Evolutionary conservation across 2,329 filamentous ascomycete species (phyloP), one percentile per base, ranked within the genome.

Genomic region (Blastomyces parvus): DNA sequence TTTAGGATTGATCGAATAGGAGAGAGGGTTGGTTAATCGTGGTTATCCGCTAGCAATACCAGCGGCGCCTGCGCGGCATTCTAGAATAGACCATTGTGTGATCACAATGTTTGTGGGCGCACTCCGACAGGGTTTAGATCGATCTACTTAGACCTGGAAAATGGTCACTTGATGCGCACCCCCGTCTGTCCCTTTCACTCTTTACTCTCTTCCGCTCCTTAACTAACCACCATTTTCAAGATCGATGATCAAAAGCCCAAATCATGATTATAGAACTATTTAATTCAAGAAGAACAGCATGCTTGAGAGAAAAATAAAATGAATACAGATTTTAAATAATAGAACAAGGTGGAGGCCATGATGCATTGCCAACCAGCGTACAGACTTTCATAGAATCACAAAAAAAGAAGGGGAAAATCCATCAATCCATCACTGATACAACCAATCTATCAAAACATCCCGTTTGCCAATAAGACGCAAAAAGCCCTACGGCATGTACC

Each of bases 341-440:
- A 58, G 46, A 19, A 40, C 17, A 76, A 72, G 58, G 66, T 2
- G 33, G 11, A 36, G 33, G 8, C 30, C 5, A 33, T 25, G 52
- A 46, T 17, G 22, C 42, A 50, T 61, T 27, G 59, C 40, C 40
- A 22, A 13, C 22, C 22, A 52, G 48, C 22, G 13, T 52, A 52
- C 30, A 58, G 13, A 17, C n/a, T 22, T 33, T 19, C 52, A n/a
- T 42, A 40, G 55, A 62, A 40, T 52, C 14, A 61, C 40, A 42
- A 14, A 17, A 42, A 4, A 42, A 13, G 5, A 19, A 42, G 7
- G 40, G 14, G 60, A 64, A 46, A 66, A 14, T 50, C 44, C n/a
- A 48, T 38, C 22, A 22, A 25, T 36, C 27, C 50, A 56, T 25
- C 30, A n/a, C 13, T 38, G 13, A 56, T 22, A 8, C 27, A 30